These are phyloP conservation scores for Scortechinia acanthostroma DNA, from an alignment of 2,329 filamentous ascomycete species.

Conservation along the genomic window DNA sequence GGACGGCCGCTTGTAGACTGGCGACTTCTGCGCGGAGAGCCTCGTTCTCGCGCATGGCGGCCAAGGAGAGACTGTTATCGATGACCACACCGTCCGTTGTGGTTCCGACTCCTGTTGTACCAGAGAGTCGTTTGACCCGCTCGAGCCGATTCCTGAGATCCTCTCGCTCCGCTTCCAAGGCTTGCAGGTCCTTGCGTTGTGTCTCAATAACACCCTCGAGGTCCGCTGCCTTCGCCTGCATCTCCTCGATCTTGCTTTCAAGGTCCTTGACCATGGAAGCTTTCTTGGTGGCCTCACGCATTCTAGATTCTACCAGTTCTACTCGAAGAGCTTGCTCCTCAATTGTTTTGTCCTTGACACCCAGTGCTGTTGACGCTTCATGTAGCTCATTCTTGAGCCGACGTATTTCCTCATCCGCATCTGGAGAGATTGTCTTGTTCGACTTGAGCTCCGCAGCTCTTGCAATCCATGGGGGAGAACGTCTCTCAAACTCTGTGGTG, in stretches of 20 bases:
- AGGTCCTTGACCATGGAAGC: constrained; percentile 32
- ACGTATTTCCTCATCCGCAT: constrained; percentile 50
- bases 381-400: constrained; percentile 45
- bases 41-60: constrained; percentile 30
- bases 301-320: constrained; percentile 52
- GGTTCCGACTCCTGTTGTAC: constrained; percentile 20
- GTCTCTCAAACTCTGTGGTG: constrained; percentile 43
- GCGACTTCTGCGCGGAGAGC: constrained; percentile 28
- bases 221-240: constrained; percentile 20
- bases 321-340: constrained; percentile 57
- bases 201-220: constrained; percentile 19
- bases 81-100: constrained; percentile 23
- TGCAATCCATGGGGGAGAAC: constrained; percentile 49
- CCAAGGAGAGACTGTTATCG: constrained; percentile 25
- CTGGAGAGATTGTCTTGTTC: constrained; percentile 45
- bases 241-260: constrained; percentile 20
- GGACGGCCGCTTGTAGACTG: constrained; percentile 32
- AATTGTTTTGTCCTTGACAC: constrained; percentile 43
- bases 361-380: constrained; percentile 30
- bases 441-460: constrained; percentile 50
- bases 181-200: constrained; percentile 24
- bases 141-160: constrained; percentile 29
- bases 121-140: constrained; percentile 26
- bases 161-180: constrained; percentile 25
- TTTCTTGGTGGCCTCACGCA: constrained; percentile 47